Base-by-base conservation (phyloP, 768 basidiomycete species). In the Mrakia frigida region DNA sequence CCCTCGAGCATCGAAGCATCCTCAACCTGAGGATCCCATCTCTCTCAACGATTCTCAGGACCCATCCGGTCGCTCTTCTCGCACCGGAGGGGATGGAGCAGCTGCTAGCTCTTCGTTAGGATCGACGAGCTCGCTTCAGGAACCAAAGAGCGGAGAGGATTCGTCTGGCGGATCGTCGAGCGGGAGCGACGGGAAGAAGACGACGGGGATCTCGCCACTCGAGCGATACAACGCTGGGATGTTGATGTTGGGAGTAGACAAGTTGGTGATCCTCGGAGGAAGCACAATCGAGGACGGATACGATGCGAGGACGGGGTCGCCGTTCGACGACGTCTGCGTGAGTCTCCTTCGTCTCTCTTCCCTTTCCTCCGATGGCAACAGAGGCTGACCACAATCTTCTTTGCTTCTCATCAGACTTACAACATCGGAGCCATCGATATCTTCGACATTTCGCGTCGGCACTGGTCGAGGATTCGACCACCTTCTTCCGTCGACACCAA, bases 181-280 rank as follows among this genome's bases (percentile, higher is more conserved):
- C 70, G 70, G 70, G 10, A 72, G 70, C 53, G 53, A 46, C 9
- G 70, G 70, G 10, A 52, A n/a, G 10, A 52, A 23, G 52, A 72
- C 70, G 35, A 72, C 70, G 18, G 70, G 70, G 23, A 59, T 11
- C 33, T 21, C 52, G 1, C 70, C 70, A 14, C 50, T 72, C 21
- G 70, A 72, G 53, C 5, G 70, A 10, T 52, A 31, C n/a, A 13
- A 33, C 25, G 70, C 70, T 25, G 35, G 28, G 31, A 72, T 72
- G 70, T 23, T 72, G 31, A 23, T 59, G 35, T 16, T 72, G 21
- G 53, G 70, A 25, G 52, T 21, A 10, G 70, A 72, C 21, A 72
- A 72, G 33, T 53, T 72, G 21, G 70, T 59, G 4, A 72, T 72
- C 37, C 23, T 72, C 53, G 70, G 70, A 31, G 70, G 70, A 11